Conservation (phyloP, 208 protist species). For the Acanthamoeba polyphaga region DNA sequence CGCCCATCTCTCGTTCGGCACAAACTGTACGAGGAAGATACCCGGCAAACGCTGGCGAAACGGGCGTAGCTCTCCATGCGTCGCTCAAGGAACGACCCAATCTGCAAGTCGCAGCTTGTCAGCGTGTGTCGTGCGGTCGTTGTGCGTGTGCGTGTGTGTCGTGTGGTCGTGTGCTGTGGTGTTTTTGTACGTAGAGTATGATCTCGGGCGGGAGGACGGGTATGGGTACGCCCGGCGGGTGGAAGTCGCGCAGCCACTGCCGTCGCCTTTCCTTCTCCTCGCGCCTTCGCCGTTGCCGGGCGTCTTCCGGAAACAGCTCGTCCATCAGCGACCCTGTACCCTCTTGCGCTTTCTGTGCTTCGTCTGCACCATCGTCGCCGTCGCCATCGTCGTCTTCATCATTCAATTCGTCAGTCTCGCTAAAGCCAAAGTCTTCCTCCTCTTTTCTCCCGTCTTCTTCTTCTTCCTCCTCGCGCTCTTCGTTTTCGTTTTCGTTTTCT, state of each 20-base stretch:
- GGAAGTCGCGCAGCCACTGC: background rate
- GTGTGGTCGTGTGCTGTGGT: too few species aligned
- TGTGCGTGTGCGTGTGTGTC: too few species aligned
- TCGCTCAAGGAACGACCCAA: background rate
- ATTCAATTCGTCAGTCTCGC: background rate
- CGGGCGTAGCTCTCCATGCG: background rate
- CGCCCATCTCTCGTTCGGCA: too few species aligned
- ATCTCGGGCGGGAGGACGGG: background rate
- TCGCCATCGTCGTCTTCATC: background rate
- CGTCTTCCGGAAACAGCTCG: background rate
- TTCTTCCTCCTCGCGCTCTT: background rate
- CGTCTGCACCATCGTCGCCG: background rate
- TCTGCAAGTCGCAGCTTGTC: background rate
- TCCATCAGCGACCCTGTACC: background rate
- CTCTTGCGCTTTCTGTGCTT: background rate
- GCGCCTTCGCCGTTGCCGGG: background rate
- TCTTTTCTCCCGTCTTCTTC: background rate
- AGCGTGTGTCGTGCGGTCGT: too few species aligned
- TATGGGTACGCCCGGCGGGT: background rate
- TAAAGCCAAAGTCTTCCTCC: background rate
- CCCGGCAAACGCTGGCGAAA: background rate
- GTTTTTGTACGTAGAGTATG: background rate
- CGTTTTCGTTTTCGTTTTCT: background rate
- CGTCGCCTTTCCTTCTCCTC: background rate
- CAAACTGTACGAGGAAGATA: background rate